These are phyloP conservation scores for Tripterygium wilfordii DNA, from an alignment of 177 flowering plant species.

Conservation along the genomic window DNA sequence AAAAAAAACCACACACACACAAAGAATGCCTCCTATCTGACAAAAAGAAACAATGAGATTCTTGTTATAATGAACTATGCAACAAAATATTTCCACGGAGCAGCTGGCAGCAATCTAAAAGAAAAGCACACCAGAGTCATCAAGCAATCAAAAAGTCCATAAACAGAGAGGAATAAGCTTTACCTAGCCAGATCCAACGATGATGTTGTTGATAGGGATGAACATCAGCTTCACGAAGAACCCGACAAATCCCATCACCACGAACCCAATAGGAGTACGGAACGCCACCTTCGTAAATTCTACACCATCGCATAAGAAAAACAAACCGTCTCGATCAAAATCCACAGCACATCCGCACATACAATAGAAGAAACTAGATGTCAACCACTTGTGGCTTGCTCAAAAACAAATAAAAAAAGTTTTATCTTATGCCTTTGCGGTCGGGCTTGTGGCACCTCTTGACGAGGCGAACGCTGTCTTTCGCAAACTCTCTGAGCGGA, in stretches of 20 bases:
- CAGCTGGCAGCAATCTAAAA: no score
- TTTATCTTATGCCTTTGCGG: no score
- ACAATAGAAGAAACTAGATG: neutral
- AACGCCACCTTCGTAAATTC: slow-evolving; percentile 75
- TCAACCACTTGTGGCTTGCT: neutral
- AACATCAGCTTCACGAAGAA: slow-evolving; percentile 77
- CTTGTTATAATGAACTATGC: no score
- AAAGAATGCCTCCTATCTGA: no score
- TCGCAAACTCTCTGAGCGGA: slow-evolving; percentile 67
- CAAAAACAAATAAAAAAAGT: no score
- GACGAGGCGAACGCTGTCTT: slow-evolving; percentile 68
- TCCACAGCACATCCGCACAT: slow-evolving; percentile 1
- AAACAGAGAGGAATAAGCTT: neutral
- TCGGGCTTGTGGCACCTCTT: slow-evolving; percentile 81
- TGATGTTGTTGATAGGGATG: slow-evolving; percentile 82
- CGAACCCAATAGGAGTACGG: slow-evolving; percentile 73
- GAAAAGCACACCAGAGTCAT: neutral
- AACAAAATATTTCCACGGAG: no score
- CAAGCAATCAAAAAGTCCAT: no score
- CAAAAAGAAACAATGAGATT: no score
- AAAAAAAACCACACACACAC: no score
- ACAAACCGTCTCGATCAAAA: neutral
- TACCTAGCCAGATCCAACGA: slow-evolving; percentile 32
- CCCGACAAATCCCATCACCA: slow-evolving; percentile 82
- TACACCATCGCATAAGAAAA: slow-evolving; percentile 8